Base-by-base conservation (phyloP, 108 stramenopile genomes). In the Conticribra guillardii region DNA sequence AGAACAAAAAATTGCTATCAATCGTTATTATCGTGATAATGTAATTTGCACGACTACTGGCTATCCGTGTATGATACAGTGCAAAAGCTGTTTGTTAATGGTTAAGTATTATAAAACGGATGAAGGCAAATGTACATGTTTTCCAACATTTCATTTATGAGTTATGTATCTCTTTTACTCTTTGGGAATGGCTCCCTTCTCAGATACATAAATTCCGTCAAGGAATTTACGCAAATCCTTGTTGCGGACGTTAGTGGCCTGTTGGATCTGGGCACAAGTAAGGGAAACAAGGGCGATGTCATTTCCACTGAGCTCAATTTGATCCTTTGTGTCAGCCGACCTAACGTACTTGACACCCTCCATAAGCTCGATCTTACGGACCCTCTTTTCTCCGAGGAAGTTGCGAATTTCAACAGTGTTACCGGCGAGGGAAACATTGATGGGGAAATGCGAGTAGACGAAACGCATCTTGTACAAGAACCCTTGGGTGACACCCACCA, bases 141-240 rank as follows among this genome's bases (percentile, higher is more conserved):
- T 54, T 57, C 7, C 67, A 54, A 33, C 49, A 28, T 66, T 17
- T 58, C 23, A 50, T 46, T 60, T 62, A 54, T 70, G 58, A 60
- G 63, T 80, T 74, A 62, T 67, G 62, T 32, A 64, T 60, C 78
- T 69, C 14, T 34, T 79, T 37, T 75, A 84, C 65, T 77, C 87
- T 2, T 82, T 82, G 30, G 85, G 81, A 37, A 90, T 90, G 11
- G 93, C 72, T 57, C 96, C 96, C 90, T 97, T 97, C 79, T 98
- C 96, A 18, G 91, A 90, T 27, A 99, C 98, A 85, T 99, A 99
- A 69, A 99, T 98, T 76, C 98, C 99, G 70, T 99, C 99, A 67
- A 99, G 90, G 89, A 99, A 99, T 85, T 99, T 99, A 91, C 98
- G 99, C 78, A 99, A 92, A 98, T 99, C 99, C 95, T 99, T 99